Percentiles rank a stretch among this genome's conserved stretches.
Conservation (phyloP, 805 yeast genomes). For the Hanseniaspora nectarophila region DNA sequence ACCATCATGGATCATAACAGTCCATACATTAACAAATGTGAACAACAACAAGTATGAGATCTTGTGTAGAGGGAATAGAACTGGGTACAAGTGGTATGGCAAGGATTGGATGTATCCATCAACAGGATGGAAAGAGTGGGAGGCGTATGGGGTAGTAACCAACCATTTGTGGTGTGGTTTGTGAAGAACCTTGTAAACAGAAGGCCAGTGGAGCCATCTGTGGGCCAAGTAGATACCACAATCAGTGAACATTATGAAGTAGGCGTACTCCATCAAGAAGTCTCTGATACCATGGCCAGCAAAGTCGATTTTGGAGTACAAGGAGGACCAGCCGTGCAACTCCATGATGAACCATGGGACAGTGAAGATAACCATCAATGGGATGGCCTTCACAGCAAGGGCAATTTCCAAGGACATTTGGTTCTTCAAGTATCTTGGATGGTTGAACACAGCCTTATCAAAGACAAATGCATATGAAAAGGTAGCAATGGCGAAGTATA, state of each 20-base stretch:
- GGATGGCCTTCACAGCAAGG: slow-evolving; percentile 72
- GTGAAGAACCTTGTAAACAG: slow-evolving; percentile 73
- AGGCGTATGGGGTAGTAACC: slow-evolving; percentile 95
- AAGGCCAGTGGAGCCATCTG: slow-evolving; percentile 87
- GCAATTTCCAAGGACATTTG: slow-evolving; percentile 77
- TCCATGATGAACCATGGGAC: slow-evolving; percentile 84
- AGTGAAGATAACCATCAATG: slow-evolving; percentile 76
- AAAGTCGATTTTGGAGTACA: slow-evolving; percentile 56
- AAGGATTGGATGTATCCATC: slow-evolving; percentile 89
- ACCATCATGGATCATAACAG: slow-evolving; percentile 97
- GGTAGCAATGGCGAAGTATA: slow-evolving; percentile 65
- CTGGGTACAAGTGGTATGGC: slow-evolving; percentile 88
- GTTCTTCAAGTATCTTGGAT: slow-evolving; percentile 89
- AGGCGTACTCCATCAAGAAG: slow-evolving; percentile 53
- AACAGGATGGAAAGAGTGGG: slow-evolving; percentile 96
- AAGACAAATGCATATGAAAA: slow-evolving; percentile 68
- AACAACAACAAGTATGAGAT: slow-evolving; percentile 68
- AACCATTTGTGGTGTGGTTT: slow-evolving; percentile 99
- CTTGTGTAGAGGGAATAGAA: slow-evolving; percentile 86
- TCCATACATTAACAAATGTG: slow-evolving; percentile 92
- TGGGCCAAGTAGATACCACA: slow-evolving; percentile 84
- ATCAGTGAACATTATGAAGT: slow-evolving; percentile 85
- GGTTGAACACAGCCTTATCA: slow-evolving; percentile 83
- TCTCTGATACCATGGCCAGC: slow-evolving; percentile 60
- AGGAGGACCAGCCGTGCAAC: slow-evolving; percentile 65